Evolutionary conservation across 345 rosid species (phyloP).

Genomic region (Nasturtium officinale): DNA sequence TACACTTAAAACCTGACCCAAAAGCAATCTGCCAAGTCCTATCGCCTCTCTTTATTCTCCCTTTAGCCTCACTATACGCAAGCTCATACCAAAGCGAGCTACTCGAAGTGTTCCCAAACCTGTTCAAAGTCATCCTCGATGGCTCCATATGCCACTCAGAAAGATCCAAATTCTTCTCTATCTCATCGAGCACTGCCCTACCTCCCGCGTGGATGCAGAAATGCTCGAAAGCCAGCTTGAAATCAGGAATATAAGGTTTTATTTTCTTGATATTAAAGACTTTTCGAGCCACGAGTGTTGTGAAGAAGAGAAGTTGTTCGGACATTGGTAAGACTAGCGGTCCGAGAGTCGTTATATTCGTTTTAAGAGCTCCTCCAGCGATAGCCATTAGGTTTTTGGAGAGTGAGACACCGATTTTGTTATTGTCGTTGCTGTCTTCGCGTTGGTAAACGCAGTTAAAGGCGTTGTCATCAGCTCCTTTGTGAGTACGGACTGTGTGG

Average conservation of each 20-base stretch:
- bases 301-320: constrained; percentile 57
- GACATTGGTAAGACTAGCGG: constrained; percentile 72
- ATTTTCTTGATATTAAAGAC: constrained; percentile 56
- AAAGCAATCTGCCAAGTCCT: constrained; percentile 75
- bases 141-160: constrained; percentile 76
- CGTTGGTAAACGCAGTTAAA: constrained; percentile 55
- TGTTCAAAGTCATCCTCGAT: constrained; percentile 69
- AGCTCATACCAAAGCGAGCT: constrained; percentile 77
- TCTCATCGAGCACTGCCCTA: constrained; percentile 65
- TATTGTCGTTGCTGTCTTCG: constrained; percentile 47
- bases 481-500: constrained; percentile 65
- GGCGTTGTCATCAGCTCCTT: constrained; percentile 60
- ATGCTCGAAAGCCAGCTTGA: constrained; percentile 75
- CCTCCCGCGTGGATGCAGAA: constrained; percentile 78
- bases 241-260: constrained; percentile 66
- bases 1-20: constrained; percentile 79
- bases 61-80: constrained; percentile 70
- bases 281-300: constrained; percentile 47
- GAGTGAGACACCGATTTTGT: constrained; percentile 48
- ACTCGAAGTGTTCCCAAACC: constrained; percentile 76
- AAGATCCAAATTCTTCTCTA: constrained; percentile 63
- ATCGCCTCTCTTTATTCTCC: constrained; percentile 63
- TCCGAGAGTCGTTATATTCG: constrained; percentile 64
- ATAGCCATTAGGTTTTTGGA: constrained; percentile 68
- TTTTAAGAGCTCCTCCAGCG: constrained; percentile 62